Evolutionary conservation across 2,329 filamentous ascomycete species (phyloP).

Genomic region (Colletotrichum sp.): DNA sequence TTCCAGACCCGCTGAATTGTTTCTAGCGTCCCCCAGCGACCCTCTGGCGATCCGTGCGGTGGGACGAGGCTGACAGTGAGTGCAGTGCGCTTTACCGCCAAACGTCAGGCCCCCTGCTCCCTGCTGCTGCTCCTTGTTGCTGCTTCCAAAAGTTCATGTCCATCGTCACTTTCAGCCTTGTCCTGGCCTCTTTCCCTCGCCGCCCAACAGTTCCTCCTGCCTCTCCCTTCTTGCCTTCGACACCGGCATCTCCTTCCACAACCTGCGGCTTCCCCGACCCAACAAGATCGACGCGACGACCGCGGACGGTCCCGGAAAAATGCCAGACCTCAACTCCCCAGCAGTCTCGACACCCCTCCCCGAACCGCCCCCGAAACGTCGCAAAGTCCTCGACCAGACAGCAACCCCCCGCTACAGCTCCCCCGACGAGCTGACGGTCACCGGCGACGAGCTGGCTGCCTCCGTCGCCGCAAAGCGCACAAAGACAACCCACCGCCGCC

Average conservation of each 20-base stretch:
- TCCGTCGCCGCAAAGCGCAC: background rate
- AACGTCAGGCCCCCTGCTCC: constrained; percentile 9
- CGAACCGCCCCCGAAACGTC: constrained; percentile 44
- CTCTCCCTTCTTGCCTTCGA: background rate
- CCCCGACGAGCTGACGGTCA: constrained; percentile 45
- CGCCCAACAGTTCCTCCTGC: background rate
- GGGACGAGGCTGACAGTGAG: constrained; percentile 3
- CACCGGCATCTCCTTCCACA: background rate
- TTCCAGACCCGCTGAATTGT: background rate
- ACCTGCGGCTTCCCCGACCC: background rate
- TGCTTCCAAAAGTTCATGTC: background rate
- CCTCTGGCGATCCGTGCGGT: background rate
- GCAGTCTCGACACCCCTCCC: constrained; percentile 24
- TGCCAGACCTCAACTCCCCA: constrained; percentile 30
- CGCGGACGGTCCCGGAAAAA: constrained; percentile 11
- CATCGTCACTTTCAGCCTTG: constrained; percentile 3
- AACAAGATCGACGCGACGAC: background rate
- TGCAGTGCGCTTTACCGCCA: background rate
- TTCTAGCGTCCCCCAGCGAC: background rate
- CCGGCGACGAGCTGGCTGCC: background rate
- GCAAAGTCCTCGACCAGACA: constrained; percentile 42
- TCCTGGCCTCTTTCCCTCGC: background rate
- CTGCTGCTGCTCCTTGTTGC: background rate
- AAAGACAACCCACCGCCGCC: constrained; percentile 9
- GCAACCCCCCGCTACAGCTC: constrained; percentile 47